Evolutionary conservation across 371 early-diverging fungal genomes (phyloP).

Genomic region (Batkoa obscura): DNA sequence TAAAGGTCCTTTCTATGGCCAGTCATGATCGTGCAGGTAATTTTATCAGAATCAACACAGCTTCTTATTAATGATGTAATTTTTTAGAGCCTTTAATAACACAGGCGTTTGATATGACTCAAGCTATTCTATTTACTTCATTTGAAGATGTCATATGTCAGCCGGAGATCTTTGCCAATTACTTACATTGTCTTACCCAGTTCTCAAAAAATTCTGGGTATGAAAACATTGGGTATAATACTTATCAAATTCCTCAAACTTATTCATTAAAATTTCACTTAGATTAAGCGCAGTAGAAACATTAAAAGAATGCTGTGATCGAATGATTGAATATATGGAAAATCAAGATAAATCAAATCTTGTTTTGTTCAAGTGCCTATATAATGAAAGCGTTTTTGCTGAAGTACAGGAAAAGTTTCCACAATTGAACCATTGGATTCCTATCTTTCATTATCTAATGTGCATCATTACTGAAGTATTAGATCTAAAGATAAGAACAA

Average conservation of each 20-base stretch:
- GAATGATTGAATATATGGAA: constrained; percentile 6
- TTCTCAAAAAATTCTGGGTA: constrained; percentile 37
- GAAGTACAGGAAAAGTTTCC: background rate
- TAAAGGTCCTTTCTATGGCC: constrained; percentile 59
- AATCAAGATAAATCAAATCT: no score
- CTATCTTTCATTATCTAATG: constrained; percentile 62
- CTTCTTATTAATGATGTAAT: no score
- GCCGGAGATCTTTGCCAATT: constrained; percentile 40
- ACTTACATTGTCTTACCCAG: constrained; percentile 59
- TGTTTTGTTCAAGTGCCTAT: no score
- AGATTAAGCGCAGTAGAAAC: background rate
- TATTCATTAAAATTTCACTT: constrained; percentile 8
- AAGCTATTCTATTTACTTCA: constrained; percentile 34
- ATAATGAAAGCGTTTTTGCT: background rate
- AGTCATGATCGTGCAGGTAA: constrained; percentile 52
- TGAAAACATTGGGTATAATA: constrained; percentile 14
- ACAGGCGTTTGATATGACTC: constrained; percentile 43
- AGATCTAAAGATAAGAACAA: constrained; percentile 73
- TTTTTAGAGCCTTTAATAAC: no score
- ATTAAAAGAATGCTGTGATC: constrained; percentile 4
- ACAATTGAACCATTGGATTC: constrained; percentile 51
- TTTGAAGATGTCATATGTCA: constrained; percentile 12
- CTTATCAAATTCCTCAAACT: background rate
- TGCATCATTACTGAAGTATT: constrained; percentile 76
- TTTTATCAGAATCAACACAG: no score